Evolutionary conservation across 257 asterid genomes (phyloP), one percentile per base, ranked within the genome.

Genomic region (Penstemon barbatus): DNA sequence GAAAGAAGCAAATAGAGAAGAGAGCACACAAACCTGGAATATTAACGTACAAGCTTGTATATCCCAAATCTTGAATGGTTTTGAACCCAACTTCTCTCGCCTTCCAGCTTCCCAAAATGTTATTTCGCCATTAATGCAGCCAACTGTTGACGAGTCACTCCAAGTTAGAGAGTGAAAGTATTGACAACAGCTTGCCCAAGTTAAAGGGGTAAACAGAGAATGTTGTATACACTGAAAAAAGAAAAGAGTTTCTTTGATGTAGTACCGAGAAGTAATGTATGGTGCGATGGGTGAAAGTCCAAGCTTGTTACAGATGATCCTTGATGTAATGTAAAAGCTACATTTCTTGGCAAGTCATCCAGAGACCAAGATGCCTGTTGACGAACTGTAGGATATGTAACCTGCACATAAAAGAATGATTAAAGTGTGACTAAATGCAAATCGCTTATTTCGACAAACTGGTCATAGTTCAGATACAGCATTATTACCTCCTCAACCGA

Each of bases 271-370:
- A 91, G 97, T 74, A 91, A 71, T 0, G 95, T 79, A 60, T 87
- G 91, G 68, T 85, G 96, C 15, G 95, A 78, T 18, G 99, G 99
- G 81, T 94, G 97, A 71, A 91, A 94, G 74, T 91, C 99, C 91
- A 94, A 80, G 87, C 96, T 87, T 43, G 86, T 79, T 56, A 94
- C 96, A 45, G 83, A 61, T 74, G 96, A 83, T 69, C 97, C 99
- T 72, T 91, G 99, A 83, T 87, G 89, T 79, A 94, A 58, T 43
- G 97, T 83, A 75, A 87, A 89, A 71, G 96, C 97, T 54, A 87
- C 97, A 18, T 82, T 83, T 85, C 96, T 89, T 56, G 99, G 99
- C 79, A 94, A 76, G 84, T 94, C 99, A 74, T 91, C 97, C 54
- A 69, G 79, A 51, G 97, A 86, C 90, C 93, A 85, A 33, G 97